Evolutionary conservation across 768 basidiomycete genomes (phyloP), one percentile per base, ranked within the genome.

Genomic region (Naganishia onofrii): DNA sequence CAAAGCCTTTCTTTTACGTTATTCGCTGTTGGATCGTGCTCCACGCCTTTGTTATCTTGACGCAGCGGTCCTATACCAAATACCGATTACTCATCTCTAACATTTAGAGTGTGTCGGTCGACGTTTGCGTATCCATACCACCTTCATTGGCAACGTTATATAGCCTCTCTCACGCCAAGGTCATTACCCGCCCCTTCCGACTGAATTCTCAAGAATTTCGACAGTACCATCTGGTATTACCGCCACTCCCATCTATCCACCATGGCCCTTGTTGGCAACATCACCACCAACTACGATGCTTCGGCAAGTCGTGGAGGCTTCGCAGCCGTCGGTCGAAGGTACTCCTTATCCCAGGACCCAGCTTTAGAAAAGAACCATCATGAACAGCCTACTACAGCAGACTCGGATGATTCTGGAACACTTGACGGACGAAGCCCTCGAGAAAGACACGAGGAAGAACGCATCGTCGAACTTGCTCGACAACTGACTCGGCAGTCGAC

Each of bases 391-490:
- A 42, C 13, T 1, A 29, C 23, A 26, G 17, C 60, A 3, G 38
- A 34, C 38, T 63, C 60, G 23, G 60, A 63, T 10, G 65, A 52
- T 21, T 31, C 46, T 3, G 36, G 21, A 8, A 54, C 65, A 44
- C 19, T 52, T 1, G 31, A 52, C 23, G 65, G 48, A 46, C 65
- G 48, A n/a, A 23, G 2, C 15, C 6, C 1, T 2, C 23, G 31
- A 31, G 65, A 66, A 17, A 28, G n/a, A 34, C 67, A 55, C 23
- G 52, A 46, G 19, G 54, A 71, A n/a, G 66, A 67, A 31, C 44
- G 46, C 8, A 67, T 73, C 55, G 64, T 68, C 19, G 34, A 71
- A n/a, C 70, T 75, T 21, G 74, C 74, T 2, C 60, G 74, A 55
- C 74, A 72, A 32, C 51, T 75, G 19, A 72, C 67, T 10, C 67